Evolutionary conservation across 129 eudicot species (phyloP).

Genomic region (Flaveria sonorensis): DNA sequence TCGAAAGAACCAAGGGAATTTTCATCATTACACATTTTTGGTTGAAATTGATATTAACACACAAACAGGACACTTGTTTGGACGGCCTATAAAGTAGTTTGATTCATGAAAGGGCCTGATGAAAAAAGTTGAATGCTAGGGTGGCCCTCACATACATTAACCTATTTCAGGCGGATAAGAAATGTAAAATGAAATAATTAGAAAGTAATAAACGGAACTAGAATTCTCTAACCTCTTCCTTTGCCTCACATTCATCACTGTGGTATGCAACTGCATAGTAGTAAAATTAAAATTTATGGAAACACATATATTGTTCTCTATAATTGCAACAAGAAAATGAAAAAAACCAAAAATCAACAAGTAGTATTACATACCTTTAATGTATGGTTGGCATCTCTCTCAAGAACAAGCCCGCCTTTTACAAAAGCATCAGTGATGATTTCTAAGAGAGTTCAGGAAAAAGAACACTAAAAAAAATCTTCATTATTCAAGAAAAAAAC

Average conservation of each 20-base stretch:
- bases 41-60: neutral
- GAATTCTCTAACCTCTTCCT: slow-evolving; percentile 59
- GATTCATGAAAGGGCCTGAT: neutral
- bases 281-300: neutral
- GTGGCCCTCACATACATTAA: neutral
- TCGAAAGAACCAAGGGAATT: neutral
- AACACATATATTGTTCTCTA: neutral
- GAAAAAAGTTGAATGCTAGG: neutral
- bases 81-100: neutral
- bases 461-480: neutral
- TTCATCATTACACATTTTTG: neutral
- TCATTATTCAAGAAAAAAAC: neutral
- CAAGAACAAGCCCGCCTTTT: slow-evolving; percentile 92
- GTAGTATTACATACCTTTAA: slow-evolving; percentile 52
- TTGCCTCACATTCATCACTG: slow-evolving; percentile 85
- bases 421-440: slow-evolving; percentile 78
- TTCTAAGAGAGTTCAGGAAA: slow-evolving; percentile 66
- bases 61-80: neutral
- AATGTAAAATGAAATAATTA: neutral
- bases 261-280: slow-evolving; percentile 87
- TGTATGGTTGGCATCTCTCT: slow-evolving; percentile 57
- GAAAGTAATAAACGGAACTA: slow-evolving; percentile 11
- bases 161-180: neutral
- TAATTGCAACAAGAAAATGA: neutral
- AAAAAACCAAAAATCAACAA: neutral